phyloP scores from a whole-genome alignment of 2,329 filamentous ascomycete genomes.

The Claviceps pusilla region DNA sequence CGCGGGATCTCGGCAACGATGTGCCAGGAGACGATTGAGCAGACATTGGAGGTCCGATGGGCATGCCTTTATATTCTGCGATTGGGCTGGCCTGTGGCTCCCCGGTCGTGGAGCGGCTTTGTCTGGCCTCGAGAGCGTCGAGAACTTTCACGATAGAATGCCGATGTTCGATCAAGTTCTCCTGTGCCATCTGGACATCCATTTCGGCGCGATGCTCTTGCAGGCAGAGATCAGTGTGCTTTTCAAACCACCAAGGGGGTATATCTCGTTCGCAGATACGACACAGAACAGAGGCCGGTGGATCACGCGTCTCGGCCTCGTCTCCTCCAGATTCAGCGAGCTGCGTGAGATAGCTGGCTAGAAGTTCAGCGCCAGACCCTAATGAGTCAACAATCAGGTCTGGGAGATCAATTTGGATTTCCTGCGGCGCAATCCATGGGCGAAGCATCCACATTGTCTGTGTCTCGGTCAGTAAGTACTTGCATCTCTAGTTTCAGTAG shows the following conservation, averaged over 20 bases:
- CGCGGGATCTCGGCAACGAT: conserved; percentile 56
- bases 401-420: conserved; percentile 92
- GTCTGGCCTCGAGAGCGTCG: conserved; percentile 73
- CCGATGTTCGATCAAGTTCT: conserved; percentile 79
- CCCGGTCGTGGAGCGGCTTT: conserved; percentile 46
- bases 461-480: conserved; percentile 2
- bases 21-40: conserved; percentile 58
- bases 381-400: conserved; percentile 79
- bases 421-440: conserved; percentile 71
- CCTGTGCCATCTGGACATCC: conserved; percentile 93
- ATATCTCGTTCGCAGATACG: conserved; percentile 97
- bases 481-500: not conserved
- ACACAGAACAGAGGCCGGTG: conserved; percentile 79
- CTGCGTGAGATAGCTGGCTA: conserved; percentile 83
- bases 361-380: conserved; percentile 83
- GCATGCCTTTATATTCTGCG: conserved; percentile 75
- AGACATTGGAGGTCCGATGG: conserved; percentile 64
- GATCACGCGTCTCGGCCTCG: conserved; percentile 60
- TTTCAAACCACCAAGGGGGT: conserved; percentile 98
- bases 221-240: conserved; percentile 88
- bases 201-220: conserved; percentile 95
- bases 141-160: conserved; percentile 90
- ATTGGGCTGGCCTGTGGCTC: conserved; percentile 37
- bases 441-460: conserved; percentile 99
- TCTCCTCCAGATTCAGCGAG: conserved; percentile 71